A percentile compares a stretch with the other conserved stretches of the same genome.
Conservation (phyloP, 208 protist species). For the Giardia duodenalis region DNA sequence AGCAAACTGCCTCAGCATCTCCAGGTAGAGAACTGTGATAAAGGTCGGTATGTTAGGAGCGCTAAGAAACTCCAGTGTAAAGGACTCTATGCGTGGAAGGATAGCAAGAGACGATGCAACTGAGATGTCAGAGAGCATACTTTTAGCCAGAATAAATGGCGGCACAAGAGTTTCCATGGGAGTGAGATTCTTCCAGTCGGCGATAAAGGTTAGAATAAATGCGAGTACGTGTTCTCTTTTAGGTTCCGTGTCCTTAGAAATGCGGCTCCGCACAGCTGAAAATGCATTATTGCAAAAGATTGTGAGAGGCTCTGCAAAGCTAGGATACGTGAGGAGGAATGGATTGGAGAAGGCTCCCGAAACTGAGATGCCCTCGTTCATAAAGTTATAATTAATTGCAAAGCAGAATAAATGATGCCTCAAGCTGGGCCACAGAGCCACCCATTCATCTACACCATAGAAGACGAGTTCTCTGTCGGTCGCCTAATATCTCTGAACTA, state of each 20-base stretch:
- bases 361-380: background rate
- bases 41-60: background rate
- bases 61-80: background rate
- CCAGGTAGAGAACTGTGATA: background rate
- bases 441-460: too few relatives aligned
- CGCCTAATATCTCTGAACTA: too few relatives aligned
- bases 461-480: too few relatives aligned
- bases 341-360: background rate
- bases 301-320: background rate
- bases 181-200: background rate
- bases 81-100: background rate
- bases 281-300: background rate
- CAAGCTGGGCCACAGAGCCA: too few relatives aligned
- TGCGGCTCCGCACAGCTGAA: background rate
- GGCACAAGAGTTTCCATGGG: background rate
- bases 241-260: background rate
- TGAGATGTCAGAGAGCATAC: background rate
- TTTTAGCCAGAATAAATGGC: background rate
- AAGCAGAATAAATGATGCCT: too few relatives aligned
- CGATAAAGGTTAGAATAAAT: background rate
- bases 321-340: background rate
- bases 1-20: background rate
- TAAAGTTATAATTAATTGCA: background rate
- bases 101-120: background rate
- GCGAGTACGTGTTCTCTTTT: background rate